Evolutionary conservation across 2,329 filamentous ascomycete genomes (phyloP).

Genomic region (Chrysoporthe deuterocubensis): DNA sequence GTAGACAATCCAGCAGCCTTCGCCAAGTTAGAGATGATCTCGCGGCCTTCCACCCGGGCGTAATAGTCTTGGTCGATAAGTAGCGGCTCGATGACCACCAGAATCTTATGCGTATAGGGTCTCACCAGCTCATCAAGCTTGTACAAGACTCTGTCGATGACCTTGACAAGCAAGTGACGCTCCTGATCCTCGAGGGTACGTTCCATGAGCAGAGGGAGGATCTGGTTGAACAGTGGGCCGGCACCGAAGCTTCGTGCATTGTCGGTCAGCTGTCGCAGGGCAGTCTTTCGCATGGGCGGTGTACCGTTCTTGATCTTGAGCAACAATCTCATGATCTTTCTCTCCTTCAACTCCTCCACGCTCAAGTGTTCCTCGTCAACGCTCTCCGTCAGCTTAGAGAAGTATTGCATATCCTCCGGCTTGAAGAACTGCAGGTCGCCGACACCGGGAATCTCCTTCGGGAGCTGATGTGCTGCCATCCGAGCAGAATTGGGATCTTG

Average conservation of each 20-base stretch:
- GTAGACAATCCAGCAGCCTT: slow-evolving; percentile 96
- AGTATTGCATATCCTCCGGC: slow-evolving; percentile 97
- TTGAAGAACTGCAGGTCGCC: slow-evolving; percentile 98
- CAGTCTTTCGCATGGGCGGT: slow-evolving; percentile 97
- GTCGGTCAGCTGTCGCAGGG: slow-evolving; percentile 93
- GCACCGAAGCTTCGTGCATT: slow-evolving; percentile 96
- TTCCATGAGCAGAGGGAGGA: slow-evolving; percentile 95
- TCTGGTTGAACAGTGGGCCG: slow-evolving; percentile 94
- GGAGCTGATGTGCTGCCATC: slow-evolving; percentile 84
- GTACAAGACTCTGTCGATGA: slow-evolving; percentile 97
- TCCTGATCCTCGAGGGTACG: slow-evolving; percentile 98
- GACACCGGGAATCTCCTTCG: slow-evolving; percentile 93
- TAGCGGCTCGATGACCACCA: slow-evolving; percentile 98
- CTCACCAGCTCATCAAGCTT: slow-evolving; percentile 96
- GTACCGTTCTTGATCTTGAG: slow-evolving; percentile 99
- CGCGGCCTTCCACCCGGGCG: slow-evolving; percentile 93
- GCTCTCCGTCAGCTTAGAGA: slow-evolving; percentile 94
- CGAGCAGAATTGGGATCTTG: slow-evolving; percentile 88
- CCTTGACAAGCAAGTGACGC: slow-evolving; percentile 96
- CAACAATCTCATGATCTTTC: slow-evolving; percentile 96
- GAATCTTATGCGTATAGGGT: slow-evolving; percentile 96
- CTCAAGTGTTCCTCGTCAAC: slow-evolving; percentile 89
- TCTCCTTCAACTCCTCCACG: slow-evolving; percentile 94
- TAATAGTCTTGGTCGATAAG: slow-evolving; percentile 99
- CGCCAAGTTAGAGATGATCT: slow-evolving; percentile 97